Conservation (phyloP, 2,329 filamentous ascomycete genomes). For the Colletotrichum sp. region DNA sequence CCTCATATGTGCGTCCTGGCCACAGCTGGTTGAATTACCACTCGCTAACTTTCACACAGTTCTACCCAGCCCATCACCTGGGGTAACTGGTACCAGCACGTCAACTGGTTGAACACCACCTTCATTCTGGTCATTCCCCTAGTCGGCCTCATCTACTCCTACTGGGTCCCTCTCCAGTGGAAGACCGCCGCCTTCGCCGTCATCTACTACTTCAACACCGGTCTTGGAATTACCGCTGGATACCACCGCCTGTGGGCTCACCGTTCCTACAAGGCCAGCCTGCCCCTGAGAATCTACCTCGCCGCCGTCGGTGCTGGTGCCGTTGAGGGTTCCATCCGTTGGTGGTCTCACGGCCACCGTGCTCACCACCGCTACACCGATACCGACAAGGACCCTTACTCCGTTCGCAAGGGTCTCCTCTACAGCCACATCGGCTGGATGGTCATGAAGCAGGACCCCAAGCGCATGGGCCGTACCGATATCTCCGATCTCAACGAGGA, state of each 20-base stretch:
- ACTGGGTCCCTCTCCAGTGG: constrained; percentile 77
- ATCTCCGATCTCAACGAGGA: constrained; percentile 90
- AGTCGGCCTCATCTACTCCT: constrained; percentile 73
- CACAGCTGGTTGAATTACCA: background rate
- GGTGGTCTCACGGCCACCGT: constrained; percentile 88
- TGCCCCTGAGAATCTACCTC: constrained; percentile 81
- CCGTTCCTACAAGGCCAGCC: constrained; percentile 78
- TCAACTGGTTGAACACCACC: constrained; percentile 90
- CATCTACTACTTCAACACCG: constrained; percentile 83
- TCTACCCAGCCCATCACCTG: constrained; percentile 80
- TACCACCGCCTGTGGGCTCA: constrained; percentile 83
- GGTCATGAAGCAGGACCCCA: constrained; percentile 92
- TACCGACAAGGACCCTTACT: constrained; percentile 91
- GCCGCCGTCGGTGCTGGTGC: constrained; percentile 82
- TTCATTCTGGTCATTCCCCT: constrained; percentile 82
- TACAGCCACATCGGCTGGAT: constrained; percentile 89
- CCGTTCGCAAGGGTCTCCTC: constrained; percentile 82
- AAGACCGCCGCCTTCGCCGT: constrained; percentile 78
- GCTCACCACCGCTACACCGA: constrained; percentile 93
- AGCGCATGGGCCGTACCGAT: constrained; percentile 85
- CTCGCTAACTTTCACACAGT: constrained; percentile 16
- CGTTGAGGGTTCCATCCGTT: constrained; percentile 84
- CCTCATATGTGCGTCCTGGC: constrained; percentile 65
- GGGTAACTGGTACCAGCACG: constrained; percentile 87
- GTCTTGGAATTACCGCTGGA: constrained; percentile 78